Base-by-base conservation (phyloP, 495 filamentous ascomycete genomes). In the Friedmanniomyces endolithicus region DNA sequence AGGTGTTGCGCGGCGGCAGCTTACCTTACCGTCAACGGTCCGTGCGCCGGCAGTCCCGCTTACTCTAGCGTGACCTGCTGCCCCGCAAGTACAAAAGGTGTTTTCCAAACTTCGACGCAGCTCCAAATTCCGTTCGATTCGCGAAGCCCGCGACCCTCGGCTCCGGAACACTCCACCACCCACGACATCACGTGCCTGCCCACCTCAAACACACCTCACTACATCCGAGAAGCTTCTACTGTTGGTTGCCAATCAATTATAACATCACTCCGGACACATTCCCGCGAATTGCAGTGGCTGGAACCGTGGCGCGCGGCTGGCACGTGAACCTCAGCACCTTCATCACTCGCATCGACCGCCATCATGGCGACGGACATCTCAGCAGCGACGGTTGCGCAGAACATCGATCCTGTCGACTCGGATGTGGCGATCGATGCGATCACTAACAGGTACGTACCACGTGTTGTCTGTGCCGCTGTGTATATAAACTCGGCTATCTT, bases 371-470 rank as follows among this genome's bases (percentile, higher is more conserved):
- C 47, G 16, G 47, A 50, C 9, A 50, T 50, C 29, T 14, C 47
- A 24, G 25, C 29, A 19, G 23, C 47, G 25, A 20, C 47, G 1
- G 16, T n/a, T 34, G 24, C 47, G 16, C 25, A 50, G 14, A 14
- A 31, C 17, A 11, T 17, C 24, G 47, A 34, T 20, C 47, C 17
- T 2, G 29, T 50, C 47, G 29, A 31, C 4, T 25, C 33, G 19
- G 47, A 19, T 22, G 16, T 25, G 47, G 47, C 29, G 47, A 20
- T 19, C 17, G 17, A 50, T 20, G 16, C 47, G n/a, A 50, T 50
- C 47, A 50, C 47, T 31, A 50, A 50, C 29, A 25, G 47, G 47
- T 50, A 50, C 47, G 47, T 50, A 50, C 47, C 19, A 6, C 47
- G 16, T 14, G 37, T 34, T 33, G 25, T 25, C n/a, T 50, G 47